These are phyloP conservation scores for Ustilago tritici DNA, from an alignment of 1,284 basidiomycete species.

Conservation along the genomic window DNA sequence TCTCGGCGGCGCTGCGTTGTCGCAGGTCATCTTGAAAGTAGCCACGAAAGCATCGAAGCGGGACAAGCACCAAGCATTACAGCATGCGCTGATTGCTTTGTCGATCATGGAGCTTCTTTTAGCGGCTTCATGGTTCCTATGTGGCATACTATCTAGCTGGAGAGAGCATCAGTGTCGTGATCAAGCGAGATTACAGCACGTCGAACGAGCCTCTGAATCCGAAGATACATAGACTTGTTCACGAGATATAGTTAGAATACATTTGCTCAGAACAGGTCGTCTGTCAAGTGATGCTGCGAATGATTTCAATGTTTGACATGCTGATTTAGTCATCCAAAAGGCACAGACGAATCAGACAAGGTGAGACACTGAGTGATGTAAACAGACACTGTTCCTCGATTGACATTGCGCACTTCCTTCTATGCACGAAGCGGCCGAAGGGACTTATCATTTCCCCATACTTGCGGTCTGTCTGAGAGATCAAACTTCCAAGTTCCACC, in stretches of 20 bases:
- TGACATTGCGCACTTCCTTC: neutral
- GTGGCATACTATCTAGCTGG: slow-evolving; percentile 25
- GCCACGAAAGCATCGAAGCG: slow-evolving; percentile 25
- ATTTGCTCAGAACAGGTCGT: too few relatives aligned
- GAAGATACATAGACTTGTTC: neutral
- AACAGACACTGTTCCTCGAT: neutral
- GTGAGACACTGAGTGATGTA: too few relatives aligned
- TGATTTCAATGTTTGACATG: too few relatives aligned
- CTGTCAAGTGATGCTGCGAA: too few relatives aligned
- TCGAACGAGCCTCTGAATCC: neutral
- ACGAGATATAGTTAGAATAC: too few relatives aligned
- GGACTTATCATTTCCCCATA: slow-evolving; percentile 35
- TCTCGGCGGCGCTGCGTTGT: slow-evolving; percentile 32
- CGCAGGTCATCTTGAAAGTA: slow-evolving; percentile 40
- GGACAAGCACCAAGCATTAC: slow-evolving; percentile 30
- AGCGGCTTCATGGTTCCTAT: slow-evolving; percentile 23
- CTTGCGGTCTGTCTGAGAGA: slow-evolving; percentile 17
- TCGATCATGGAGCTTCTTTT: slow-evolving; percentile 25
- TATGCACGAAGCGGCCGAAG: slow-evolving; percentile 13
- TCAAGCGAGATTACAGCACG: neutral
- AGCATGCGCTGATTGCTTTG: slow-evolving; percentile 33
- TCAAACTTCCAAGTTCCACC: slow-evolving; percentile 46
- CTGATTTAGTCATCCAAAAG: too few relatives aligned
- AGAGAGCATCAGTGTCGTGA: neutral
- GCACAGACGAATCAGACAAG: too few relatives aligned